Evolutionary conservation across 73 alveolate genomes (phyloP), one percentile per base, ranked within the genome.

Genomic region (Breviolum minutum): DNA sequence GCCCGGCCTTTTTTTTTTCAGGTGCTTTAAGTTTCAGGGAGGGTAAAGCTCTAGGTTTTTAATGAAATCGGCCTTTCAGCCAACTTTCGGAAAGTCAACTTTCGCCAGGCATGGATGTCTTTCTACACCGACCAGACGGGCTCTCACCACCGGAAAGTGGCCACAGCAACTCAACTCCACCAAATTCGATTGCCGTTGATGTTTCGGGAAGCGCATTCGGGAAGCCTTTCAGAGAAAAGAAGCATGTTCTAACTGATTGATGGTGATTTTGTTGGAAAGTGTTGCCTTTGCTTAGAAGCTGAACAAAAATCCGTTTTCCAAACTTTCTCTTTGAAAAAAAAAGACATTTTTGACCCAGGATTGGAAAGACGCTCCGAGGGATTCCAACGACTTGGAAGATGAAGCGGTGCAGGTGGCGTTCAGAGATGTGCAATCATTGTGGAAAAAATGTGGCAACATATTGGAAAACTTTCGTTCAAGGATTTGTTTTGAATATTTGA

Each of bases 61-160:
- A n/a, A n/a, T n/a, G n/a, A n/a, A 68, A 22, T 68, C 77, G 17
- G 77, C n/a, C 77, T 68, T 68, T 14, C 17, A 68, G n/a, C 17
- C 24, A 17, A 13, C 11, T 66, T 17, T 66, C 74, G 17, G 74
- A 11, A 66, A 17, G 74, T 66, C n/a, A n/a, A n/a, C 10, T 8
- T 22, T 68, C 66, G 10, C 54, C 86, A 88, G 95, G 96, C 96
- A 9, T 90, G 96, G 96, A 90, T 90, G 96, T 90, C 96, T 63
- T 90, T 90, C 96, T 90, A 90, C 87, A 90, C 96, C 40, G 96
- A 90, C 96, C 70, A 90, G 88, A 90, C 88, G 20, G 96, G 96
- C n/a, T 61, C 96, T 13, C 74, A 70, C 63, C 84, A 90, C 54
- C 71, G 96, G 30, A 90, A 90, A 76, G 96, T 90, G 87, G 96